Percentiles rank a stretch among this genome's conserved stretches.
phyloP scores from a whole-genome alignment of 2,329 filamentous ascomycete species.

The Beauveria sp. region DNA sequence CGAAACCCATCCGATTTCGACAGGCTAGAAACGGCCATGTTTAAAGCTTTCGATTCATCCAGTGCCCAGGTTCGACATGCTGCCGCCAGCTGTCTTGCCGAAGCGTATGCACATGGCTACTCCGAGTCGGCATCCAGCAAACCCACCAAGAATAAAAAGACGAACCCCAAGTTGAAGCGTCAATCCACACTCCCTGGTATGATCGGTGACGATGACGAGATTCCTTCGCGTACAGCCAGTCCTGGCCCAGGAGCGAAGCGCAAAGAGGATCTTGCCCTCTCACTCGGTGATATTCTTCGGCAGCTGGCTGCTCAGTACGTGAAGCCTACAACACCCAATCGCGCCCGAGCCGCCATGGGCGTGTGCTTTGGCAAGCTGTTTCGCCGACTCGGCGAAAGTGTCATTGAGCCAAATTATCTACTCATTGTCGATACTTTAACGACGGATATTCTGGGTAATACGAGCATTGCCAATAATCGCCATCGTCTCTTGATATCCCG shows the following conservation, averaged over 20 bases:
- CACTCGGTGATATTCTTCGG: constrained; percentile 69
- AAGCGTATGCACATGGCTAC: constrained; percentile 75
- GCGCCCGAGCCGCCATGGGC: constrained; percentile 71
- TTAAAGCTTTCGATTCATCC: constrained; percentile 78
- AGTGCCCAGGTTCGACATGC: constrained; percentile 73
- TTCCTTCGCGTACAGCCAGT: constrained; percentile 60
- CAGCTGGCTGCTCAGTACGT: constrained; percentile 76
- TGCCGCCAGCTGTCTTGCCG: constrained; percentile 76
- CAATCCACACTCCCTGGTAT: constrained; percentile 48
- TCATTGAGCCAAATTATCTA: constrained; percentile 76
- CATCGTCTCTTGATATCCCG: constrained; percentile 81
- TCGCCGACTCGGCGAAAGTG: constrained; percentile 67
- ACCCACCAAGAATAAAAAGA: constrained; percentile 60
- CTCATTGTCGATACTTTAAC: constrained; percentile 76
- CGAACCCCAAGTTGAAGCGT: constrained; percentile 55
- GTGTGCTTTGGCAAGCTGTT: constrained; percentile 82
- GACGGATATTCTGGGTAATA: constrained; percentile 68
- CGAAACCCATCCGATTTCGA: constrained; percentile 88
- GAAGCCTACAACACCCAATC: constrained; percentile 69
- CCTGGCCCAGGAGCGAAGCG: constrained; percentile 63
- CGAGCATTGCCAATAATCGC: constrained; percentile 71
- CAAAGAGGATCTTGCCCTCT: constrained; percentile 63
- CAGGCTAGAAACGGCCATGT: constrained; percentile 70
- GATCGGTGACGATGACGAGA: constrained; percentile 67
- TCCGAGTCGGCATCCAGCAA: constrained; percentile 39